Evolutionary conservation across 2,329 filamentous ascomycete genomes (phyloP).

Genomic region (Fusarium nematophilum): DNA sequence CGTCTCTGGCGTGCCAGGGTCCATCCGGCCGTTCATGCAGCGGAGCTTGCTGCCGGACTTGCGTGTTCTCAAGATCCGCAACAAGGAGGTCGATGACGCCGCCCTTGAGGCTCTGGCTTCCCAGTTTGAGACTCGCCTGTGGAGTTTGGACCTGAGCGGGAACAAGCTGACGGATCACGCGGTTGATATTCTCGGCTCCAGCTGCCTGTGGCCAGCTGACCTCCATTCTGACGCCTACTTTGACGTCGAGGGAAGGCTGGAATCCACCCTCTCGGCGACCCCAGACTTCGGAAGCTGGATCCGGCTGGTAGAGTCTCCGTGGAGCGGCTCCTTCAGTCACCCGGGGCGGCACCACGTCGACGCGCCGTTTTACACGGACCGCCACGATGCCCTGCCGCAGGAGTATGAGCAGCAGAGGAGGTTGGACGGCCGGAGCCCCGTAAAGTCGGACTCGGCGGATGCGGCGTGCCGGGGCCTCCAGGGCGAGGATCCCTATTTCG

Average conservation of each 20-base stretch:
- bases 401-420: constrained; percentile 47
- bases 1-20: constrained; percentile 61
- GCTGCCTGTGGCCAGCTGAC: constrained; percentile 48
- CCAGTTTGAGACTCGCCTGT: constrained; percentile 57
- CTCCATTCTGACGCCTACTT: constrained; percentile 54
- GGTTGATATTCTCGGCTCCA: constrained; percentile 46
- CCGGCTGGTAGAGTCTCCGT: constrained; percentile 60
- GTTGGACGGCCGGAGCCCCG: constrained; percentile 40
- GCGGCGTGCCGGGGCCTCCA: constrained; percentile 38
- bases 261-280: constrained; percentile 44
- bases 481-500: constrained; percentile 36
- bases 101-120: constrained; percentile 43
- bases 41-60: constrained; percentile 56
- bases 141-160: constrained; percentile 66
- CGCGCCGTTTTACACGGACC: constrained; percentile 51
- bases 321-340: constrained; percentile 58
- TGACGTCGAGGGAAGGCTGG: constrained; percentile 59
- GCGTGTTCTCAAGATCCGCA: constrained; percentile 62
- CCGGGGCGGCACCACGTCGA: constrained; percentile 62
- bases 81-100: constrained; percentile 59
- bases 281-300: constrained; percentile 55
- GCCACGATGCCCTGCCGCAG: constrained; percentile 30
- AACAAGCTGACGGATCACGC: constrained; percentile 63
- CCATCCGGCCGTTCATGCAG: constrained; percentile 52
- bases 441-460: constrained; percentile 46